phyloP scores from a whole-genome alignment of 768 basidiomycete species.

The Trametes punicea region DNA sequence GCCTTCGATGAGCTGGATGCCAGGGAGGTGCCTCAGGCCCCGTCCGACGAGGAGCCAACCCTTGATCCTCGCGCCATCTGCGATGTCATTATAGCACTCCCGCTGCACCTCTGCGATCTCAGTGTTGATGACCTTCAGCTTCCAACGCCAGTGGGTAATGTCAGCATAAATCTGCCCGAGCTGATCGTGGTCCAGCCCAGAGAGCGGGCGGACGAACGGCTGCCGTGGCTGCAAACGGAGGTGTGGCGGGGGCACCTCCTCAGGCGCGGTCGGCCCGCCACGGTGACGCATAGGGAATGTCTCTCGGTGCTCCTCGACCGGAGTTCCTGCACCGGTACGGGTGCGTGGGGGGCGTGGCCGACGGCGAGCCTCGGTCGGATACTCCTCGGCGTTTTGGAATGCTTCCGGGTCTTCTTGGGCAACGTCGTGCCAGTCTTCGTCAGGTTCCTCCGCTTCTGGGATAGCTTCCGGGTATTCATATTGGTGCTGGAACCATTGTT shows the following conservation, averaged over 20 bases:
- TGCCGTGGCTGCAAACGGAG: slow-evolving; percentile 63
- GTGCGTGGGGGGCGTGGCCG: slow-evolving; percentile 25
- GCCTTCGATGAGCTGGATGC: slow-evolving; percentile 70
- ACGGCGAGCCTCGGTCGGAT: slow-evolving; percentile 24
- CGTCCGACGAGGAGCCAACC: slow-evolving; percentile 79
- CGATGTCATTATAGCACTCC: slow-evolving; percentile 67
- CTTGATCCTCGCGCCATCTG: slow-evolving; percentile 62
- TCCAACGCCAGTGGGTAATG: slow-evolving; percentile 67
- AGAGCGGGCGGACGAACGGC: slow-evolving; percentile 74
- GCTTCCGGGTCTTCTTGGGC: slow-evolving; percentile 42
- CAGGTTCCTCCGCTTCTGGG: slow-evolving; percentile 23
- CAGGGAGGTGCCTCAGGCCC: slow-evolving; percentile 60
- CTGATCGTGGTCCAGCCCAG: slow-evolving; percentile 63
- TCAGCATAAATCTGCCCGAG: slow-evolving; percentile 64
- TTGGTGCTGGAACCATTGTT: slow-evolving; percentile 33
- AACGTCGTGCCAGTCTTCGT: slow-evolving; percentile 62
- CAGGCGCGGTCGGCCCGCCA: slow-evolving; percentile 31
- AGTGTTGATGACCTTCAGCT: slow-evolving; percentile 66
- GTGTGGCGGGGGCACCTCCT: slow-evolving; percentile 55
- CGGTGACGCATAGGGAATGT: slow-evolving; percentile 58
- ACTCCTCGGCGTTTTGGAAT: slow-evolving; percentile 29
- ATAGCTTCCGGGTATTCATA: slow-evolving; percentile 21
- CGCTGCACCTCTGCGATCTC: slow-evolving; percentile 70
- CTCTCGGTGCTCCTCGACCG: slow-evolving; percentile 44
- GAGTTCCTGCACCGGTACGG: slow-evolving; percentile 9